Base-by-base conservation (phyloP, 257 asterid genomes). In the Lithospermum erythrorhizon region DNA sequence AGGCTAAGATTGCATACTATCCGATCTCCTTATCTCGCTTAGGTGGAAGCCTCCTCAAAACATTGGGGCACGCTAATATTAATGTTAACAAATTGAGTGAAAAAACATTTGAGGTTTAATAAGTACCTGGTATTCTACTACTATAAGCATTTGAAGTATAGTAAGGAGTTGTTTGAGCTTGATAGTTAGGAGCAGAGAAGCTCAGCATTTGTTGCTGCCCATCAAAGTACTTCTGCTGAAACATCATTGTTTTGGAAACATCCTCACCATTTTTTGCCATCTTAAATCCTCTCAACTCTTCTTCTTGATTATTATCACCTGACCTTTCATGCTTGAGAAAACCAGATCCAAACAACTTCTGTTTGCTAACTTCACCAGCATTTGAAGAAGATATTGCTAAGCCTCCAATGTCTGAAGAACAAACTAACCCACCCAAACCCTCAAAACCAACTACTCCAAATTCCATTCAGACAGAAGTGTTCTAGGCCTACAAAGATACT, bases 111-210 rank as follows among this genome's bases (percentile, higher is more conserved):
- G 35, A 65, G 1, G 29, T 47, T 56, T 37, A 14, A 20, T 20
- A 30, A 51, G 45, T 18, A 56, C 60, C 60, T 52, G 79, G 48
- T 61, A 55, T 68, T 68, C 64, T 68, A 55, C 64, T 68, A 59
- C 58, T 6, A 75, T 55, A 78, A 30, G 74, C 73, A 65, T 5
- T 58, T 61, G 94, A 65, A 24, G 82, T 5, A 30, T 57, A 65
- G 57, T 71, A 79, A 66, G 91, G 86, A 30, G 66, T 72, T 59
- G 88, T 21, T 20, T 54, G 45, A 58, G 76, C 55, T 57, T 75
- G 87, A 21, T 88, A 47, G 70, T 68, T 77, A 17, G 91, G 87
- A 21, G 88, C 61, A 23, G 98, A 82, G 78, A 91, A 91, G 75
- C 97, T 78, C 61, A 91, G 97, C 98, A 88, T 91, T 57, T 56